Conservation (phyloP, 768 basidiomycete species). For the Boletus coccyginus region DNA sequence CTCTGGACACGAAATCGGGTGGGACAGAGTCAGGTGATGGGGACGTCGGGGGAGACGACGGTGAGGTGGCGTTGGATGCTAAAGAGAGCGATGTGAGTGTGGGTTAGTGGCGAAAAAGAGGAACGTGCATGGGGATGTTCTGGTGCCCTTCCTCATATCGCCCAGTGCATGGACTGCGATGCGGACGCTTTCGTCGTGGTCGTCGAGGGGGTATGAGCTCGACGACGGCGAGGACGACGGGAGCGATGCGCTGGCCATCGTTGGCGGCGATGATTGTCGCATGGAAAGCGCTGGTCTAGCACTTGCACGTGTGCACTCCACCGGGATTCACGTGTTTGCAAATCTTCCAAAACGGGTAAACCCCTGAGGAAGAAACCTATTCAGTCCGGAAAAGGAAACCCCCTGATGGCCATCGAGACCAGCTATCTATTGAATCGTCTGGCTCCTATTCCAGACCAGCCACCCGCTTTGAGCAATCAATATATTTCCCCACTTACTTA, state of each 20-base stretch:
- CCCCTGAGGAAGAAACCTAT: not conserved
- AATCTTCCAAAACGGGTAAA: conserved; percentile 1
- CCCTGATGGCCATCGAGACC: conserved; percentile 5
- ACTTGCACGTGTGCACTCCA: conserved; percentile 7
- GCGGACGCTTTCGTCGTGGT: conserved; percentile 72
- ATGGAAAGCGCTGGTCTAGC: no score
- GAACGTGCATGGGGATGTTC: conserved; percentile 15
- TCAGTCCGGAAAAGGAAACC: conserved; percentile 3
- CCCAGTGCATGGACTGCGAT: conserved; percentile 77
- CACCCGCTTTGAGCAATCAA: conserved; percentile 8
- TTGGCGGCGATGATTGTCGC: not conserved
- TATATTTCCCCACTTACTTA: conserved; percentile 7
- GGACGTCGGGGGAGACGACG: conserved; percentile 11
- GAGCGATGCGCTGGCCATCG: conserved; percentile 13
- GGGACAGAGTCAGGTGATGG: conserved; percentile 9
- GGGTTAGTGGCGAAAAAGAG: not conserved
- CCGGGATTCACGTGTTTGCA: conserved; percentile 26
- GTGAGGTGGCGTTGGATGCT: conserved; percentile 12
- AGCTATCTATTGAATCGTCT: not conserved
- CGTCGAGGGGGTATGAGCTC: conserved; percentile 33
- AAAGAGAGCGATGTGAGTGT: not conserved
- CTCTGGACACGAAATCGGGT: conserved; percentile 47
- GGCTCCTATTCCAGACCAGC: conserved; percentile 6
- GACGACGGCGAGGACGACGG: conserved; percentile 9
- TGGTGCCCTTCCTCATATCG: conserved; percentile 63